Evolutionary conservation across 2,329 filamentous ascomycete species (phyloP), one percentile per base, ranked within the genome.

Genomic region (Colletotrichum viniferum): DNA sequence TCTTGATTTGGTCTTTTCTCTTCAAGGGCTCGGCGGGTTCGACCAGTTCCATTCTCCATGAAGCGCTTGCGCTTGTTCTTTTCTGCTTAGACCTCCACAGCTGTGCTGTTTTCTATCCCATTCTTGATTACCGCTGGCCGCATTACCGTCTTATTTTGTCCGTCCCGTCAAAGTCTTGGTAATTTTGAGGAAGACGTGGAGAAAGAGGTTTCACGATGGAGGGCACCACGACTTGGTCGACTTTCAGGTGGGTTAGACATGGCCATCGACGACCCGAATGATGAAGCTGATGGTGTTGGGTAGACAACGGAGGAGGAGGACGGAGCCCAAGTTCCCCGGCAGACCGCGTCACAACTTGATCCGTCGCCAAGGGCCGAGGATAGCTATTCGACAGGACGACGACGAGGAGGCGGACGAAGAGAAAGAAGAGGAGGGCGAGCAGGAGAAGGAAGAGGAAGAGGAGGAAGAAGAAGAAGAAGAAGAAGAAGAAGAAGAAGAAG

Each of bases 301-400:
- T 7, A 76, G 73, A 28, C 69, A 73, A 52, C 63, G 69, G 21
- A 69, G 73, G 64, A 69, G 73, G 26, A 67, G 72, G 38, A 10
- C 48, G 24, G 73, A 43, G 14, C 48, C 58, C 7, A 73, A 28
- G 30, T 76, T 76, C 30, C 56, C 73, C 5, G 73, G 73, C 5
- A 76, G 73, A 10, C 73, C 63, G 9, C 73, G 73, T 13, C 73
- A 76, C 58, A 73, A 68, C 58, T 24, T 76, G 3, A 28, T 36
- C 48, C 73, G 63, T 21, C 65, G 38, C 4, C 63, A 58, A 56
- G 34, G 24, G 4, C 61, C 24, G 16, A n/a, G 16, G 28, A 32
- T 55, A 30, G 5, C 18, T 5, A 4, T 28, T 5, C 24, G 28
- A 6, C 67, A 66, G 4, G 63, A 68, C 2, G 69, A 75, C 4